Percentiles rank a stretch among this genome's conserved stretches.
phyloP scores from a whole-genome alignment of 352 stramenopile species.

The Phytophthora niederhauseri region DNA sequence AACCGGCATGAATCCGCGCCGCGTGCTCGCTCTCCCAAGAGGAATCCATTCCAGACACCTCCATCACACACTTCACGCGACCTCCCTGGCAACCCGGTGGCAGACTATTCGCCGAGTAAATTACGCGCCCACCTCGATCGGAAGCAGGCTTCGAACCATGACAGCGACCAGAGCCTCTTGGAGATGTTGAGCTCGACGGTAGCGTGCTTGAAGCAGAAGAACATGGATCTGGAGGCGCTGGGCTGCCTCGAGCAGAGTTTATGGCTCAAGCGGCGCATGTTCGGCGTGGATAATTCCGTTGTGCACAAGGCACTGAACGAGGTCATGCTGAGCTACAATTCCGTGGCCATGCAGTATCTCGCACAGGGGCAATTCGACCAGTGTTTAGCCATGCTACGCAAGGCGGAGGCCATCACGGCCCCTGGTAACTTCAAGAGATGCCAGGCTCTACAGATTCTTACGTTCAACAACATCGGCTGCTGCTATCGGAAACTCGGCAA shows the following conservation, averaged over 20 bases:
- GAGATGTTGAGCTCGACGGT: constrained; percentile 78
- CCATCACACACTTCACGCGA: constrained; percentile 30
- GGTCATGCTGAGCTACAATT: constrained; percentile 78
- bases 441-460: constrained; percentile 79
- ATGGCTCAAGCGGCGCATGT: constrained; percentile 81
- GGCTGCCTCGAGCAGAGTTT: constrained; percentile 77
- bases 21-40: constrained; percentile 22
- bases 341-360: constrained; percentile 77
- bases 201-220: constrained; percentile 68
- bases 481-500: constrained; percentile 83
- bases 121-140: constrained; percentile 6
- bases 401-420: constrained; percentile 70
- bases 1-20: constrained; percentile 12
- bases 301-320: constrained; percentile 64
- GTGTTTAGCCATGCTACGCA: constrained; percentile 72
- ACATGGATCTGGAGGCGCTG: constrained; percentile 78
- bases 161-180: constrained; percentile 67
- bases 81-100: constrained; percentile 26
- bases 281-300: constrained; percentile 61
- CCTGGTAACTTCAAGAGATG: constrained; percentile 70
- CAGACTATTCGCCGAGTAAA: constrained; percentile 25
- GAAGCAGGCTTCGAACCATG: constrained; percentile 25
- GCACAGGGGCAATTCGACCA: constrained; percentile 59
- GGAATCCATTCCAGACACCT: constrained; percentile 42
- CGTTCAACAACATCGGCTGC: constrained; percentile 85